Conservation (phyloP, 129 eudicot genomes). For the Centella asiatica region DNA sequence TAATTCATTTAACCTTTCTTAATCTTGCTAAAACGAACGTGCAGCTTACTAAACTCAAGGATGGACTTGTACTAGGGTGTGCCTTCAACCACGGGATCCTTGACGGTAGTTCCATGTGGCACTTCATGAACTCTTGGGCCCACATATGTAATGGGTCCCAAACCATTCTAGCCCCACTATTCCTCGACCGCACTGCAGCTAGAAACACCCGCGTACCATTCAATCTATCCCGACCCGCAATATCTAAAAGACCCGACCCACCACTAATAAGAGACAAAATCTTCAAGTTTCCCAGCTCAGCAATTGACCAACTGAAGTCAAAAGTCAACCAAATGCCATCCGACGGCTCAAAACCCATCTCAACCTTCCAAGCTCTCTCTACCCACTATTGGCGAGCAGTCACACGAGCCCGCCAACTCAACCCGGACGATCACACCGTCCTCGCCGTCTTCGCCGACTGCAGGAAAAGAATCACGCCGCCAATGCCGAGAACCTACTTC, state of each 20-base stretch:
- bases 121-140: conserved; percentile 97
- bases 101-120: conserved; percentile 96
- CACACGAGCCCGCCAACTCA: conserved; percentile 77
- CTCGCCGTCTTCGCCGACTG: conserved; percentile 86
- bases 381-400: conserved; percentile 83
- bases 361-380: conserved; percentile 89
- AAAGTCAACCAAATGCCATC: conserved; percentile 36
- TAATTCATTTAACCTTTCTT: too few species aligned
- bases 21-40: neutral
- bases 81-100: conserved; percentile 86
- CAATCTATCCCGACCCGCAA: conserved; percentile 67
- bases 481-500: conserved; percentile 86
- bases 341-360: conserved; percentile 52
- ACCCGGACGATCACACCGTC: conserved; percentile 75
- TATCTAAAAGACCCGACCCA: conserved; percentile 38
- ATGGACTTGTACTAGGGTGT: conserved; percentile 76
- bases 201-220: conserved; percentile 79
- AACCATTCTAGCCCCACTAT: conserved; percentile 48
- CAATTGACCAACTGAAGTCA: conserved; percentile 58
- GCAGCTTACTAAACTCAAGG: conserved; percentile 81
- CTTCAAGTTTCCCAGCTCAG: conserved; percentile 60
- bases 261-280: conserved; percentile 48
- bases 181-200: conserved; percentile 80
- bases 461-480: conserved; percentile 74
- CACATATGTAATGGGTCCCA: conserved; percentile 53